Conservation (phyloP, 2,329 filamentous ascomycete species). For the Fusarium penzigii region DNA sequence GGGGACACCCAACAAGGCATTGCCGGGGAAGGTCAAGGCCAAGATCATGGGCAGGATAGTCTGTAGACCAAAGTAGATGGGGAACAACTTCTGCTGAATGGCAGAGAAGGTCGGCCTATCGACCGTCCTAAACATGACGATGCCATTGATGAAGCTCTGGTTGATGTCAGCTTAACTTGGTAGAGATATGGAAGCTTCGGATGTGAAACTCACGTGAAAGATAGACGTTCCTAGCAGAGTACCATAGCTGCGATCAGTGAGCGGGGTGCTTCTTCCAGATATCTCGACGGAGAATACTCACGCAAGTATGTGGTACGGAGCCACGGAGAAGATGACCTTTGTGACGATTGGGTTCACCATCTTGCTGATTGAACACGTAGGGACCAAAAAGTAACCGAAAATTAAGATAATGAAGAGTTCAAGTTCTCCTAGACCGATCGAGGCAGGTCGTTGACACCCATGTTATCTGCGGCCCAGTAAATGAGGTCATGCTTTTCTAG, state of each 20-base stretch:
- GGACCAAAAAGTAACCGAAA: conserved; percentile 1
- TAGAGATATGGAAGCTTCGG: background rate
- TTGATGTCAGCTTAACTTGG: background rate
- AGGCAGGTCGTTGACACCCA: conserved; percentile 6
- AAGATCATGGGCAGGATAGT: conserved; percentile 71
- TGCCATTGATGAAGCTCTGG: conserved; percentile 73
- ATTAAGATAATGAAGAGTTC: conserved; percentile 2
- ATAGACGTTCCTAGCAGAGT: conserved; percentile 83
- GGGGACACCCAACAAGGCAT: conserved; percentile 47
- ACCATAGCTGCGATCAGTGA: conserved; percentile 67
- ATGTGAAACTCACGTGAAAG: conserved; percentile 64
- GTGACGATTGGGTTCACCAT: conserved; percentile 49
- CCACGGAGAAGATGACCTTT: conserved; percentile 61
- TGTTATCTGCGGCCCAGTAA: conserved; percentile 1
- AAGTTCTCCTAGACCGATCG: conserved; percentile 11
- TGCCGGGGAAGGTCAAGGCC: conserved; percentile 78
- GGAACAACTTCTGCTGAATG: conserved; percentile 80
- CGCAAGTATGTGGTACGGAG: conserved; percentile 77
- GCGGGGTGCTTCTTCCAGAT: conserved; percentile 1
- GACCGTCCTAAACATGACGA: conserved; percentile 75
- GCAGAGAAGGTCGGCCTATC: conserved; percentile 78
- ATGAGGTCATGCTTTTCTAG: conserved; percentile 12
- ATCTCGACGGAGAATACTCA: conserved; percentile 40
- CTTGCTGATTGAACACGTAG: conserved; percentile 16
- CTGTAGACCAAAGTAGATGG: conserved; percentile 86